Evolutionary conservation across 23 red algal genomes (phyloP).

Genomic region (Porphyridium purpureum): DNA sequence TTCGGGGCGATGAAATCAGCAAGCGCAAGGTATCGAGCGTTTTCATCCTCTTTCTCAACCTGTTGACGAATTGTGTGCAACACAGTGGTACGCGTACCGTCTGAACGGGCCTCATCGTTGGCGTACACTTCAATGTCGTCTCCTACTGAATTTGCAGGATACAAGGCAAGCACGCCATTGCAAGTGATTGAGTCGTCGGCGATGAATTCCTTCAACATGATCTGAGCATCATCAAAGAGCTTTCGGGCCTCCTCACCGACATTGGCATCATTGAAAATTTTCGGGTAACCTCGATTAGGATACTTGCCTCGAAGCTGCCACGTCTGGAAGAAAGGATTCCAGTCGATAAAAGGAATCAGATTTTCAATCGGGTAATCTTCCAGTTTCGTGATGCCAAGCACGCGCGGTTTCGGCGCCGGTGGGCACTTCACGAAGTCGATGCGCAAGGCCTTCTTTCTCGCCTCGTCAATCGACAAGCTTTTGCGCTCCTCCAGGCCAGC

Average conservation of each 20-base stretch:
- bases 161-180: constrained; percentile 40
- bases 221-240: constrained; percentile 44
- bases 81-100: constrained; percentile 10
- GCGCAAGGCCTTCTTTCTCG: constrained; percentile 17
- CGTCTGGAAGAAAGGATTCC: constrained; percentile 83
- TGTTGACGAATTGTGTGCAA: constrained; percentile 53
- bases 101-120: constrained; percentile 16
- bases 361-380: constrained; percentile 32
- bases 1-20: constrained; percentile 49
- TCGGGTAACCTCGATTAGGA: constrained; percentile 64
- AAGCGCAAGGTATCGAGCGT: constrained; percentile 46
- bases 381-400: constrained; percentile 19
- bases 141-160: constrained; percentile 42
- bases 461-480: constrained; percentile 22
- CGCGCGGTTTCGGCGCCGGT: constrained; percentile 15
- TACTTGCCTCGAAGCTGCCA: constrained; percentile 81
- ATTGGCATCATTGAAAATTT: constrained; percentile 64
- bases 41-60: constrained; percentile 54
- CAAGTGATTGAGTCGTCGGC: constrained; percentile 19
- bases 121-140: constrained; percentile 61
- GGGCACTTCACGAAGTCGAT: constrained; percentile 44
- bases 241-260: constrained; percentile 59
- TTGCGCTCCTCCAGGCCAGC: constrained; percentile 66
- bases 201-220: constrained; percentile 25
- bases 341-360: constrained; percentile 35